Base-by-base conservation (phyloP, 2,329 filamentous ascomycete genomes). In the Setomelanomma holmii region DNA sequence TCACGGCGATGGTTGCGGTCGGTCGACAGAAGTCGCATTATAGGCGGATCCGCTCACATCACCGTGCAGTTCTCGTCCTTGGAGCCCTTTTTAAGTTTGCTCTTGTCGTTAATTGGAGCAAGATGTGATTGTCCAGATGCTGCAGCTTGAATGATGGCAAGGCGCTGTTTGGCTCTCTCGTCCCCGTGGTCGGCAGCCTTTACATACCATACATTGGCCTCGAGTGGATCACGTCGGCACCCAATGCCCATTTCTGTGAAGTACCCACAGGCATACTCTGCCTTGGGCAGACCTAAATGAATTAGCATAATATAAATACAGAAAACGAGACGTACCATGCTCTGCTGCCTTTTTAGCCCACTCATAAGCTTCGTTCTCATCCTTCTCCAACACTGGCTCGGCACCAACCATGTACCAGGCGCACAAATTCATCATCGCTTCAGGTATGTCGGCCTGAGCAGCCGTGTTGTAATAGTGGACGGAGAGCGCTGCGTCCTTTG, bases 181-280 rank as follows among this genome's bases (percentile, higher is more conserved):
- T 98, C 93, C 40, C 93, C 95, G 43, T 91, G 86, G 62, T 96
- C 93, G 14, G 95, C 93, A 4, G 95, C 95, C 75, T 90, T 91
- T 63, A 99, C 93, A 72, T 99, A 99, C 93, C 93, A 98, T 24
- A 96, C 90, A 69, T 99, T 99, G 63, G 95, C 93, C 75, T 97
- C 93, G 38, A 99, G 84, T n/a, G 93, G 87, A 73, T 99, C 95
- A 42, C 91, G 87, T 33, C 92, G 89, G 74, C 92, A 97, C 43
- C 95, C 95, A 64, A 99, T 97, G 57, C 95, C 95, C 90, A 96
- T 96, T 75, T 99, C 95, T 4, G 93, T 97, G 73, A 99, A 99
- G 76, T 97, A 98, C 39, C 92, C 95, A 19, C 96, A 86, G 0
- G 95, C 91, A 66, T 98, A 99, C 73, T 97, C 87, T n/a, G 95